These are phyloP conservation scores for Spatholobus suberectus DNA, from an alignment of 306 rosid genomes.

Conservation along the genomic window DNA sequence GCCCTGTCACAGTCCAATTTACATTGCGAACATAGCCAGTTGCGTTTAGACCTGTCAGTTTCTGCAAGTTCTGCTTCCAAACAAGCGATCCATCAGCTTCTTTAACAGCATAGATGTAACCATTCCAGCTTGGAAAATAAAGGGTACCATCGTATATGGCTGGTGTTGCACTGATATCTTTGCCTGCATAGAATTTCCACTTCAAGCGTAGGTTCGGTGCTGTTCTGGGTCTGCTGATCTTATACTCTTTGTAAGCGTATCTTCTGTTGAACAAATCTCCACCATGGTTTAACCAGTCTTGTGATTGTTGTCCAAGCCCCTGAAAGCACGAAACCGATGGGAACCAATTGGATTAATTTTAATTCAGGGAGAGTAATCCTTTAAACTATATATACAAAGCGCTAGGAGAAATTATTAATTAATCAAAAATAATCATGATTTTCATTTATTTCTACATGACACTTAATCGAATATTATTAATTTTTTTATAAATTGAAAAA, in stretches of 20 bases:
- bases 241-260: constrained; percentile 56
- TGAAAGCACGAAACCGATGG: background rate
- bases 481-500: too few species aligned
- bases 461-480: too few species aligned
- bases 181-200: too few species aligned
- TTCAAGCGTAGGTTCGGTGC: constrained; percentile 32
- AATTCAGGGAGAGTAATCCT: too few species aligned
- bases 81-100: constrained; percentile 35
- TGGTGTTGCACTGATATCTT: too few species aligned
- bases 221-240: constrained; percentile 53
- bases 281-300: constrained; percentile 66
- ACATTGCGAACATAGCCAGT: constrained; percentile 27
- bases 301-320: constrained; percentile 12
- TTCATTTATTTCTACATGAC: too few species aligned
- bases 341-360: background rate
- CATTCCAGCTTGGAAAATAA: constrained; percentile 81
- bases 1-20: constrained; percentile 30
- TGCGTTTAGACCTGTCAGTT: constrained; percentile 52
- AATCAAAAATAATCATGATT: too few species aligned
- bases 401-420: too few species aligned
- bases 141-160: background rate
- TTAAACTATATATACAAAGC: too few species aligned
- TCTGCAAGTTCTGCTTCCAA: constrained; percentile 43
- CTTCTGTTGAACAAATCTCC: constrained; percentile 67
- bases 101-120: constrained; percentile 58